Percentiles rank a stretch among this genome's conserved stretches.
Conservation (phyloP, 73 alveolate species). For the Blepharisma japonicum region DNA sequence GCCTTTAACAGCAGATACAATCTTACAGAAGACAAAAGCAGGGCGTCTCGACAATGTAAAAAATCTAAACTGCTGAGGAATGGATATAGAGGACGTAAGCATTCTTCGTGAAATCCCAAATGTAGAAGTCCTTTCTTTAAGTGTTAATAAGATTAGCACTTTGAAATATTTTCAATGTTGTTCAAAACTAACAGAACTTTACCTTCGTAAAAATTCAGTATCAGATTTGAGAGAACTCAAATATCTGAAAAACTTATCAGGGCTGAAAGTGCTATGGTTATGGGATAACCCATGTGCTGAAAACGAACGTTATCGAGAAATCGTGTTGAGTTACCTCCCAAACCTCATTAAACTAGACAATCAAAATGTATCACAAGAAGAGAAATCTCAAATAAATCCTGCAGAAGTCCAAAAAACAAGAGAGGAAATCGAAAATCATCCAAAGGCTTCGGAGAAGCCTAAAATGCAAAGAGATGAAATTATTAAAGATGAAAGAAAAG, state of each 20-base stretch:
- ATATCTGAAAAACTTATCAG: constrained; percentile 58
- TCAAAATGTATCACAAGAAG: constrained; percentile 71
- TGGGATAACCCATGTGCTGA: constrained; percentile 95
- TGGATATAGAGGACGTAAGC: constrained; percentile 86
- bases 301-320: constrained; percentile 77
- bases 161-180: constrained; percentile 74
- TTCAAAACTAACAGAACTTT: constrained; percentile 84
- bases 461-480: no score
- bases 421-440: no score
- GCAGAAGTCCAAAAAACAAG: no score
- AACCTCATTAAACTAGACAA: constrained; percentile 86
- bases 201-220: constrained; percentile 87
- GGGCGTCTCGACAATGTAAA: constrained; percentile 69
- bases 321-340: constrained; percentile 79
- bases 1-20: constrained; percentile 53
- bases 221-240: constrained; percentile 79
- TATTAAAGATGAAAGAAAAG: no score
- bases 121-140: constrained; percentile 84
- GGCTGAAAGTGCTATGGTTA: constrained; percentile 90
- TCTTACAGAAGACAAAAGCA: constrained; percentile 58
- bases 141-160: constrained; percentile 86
- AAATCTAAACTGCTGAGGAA: constrained; percentile 92
- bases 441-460: no score
- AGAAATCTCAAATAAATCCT: constrained; percentile 21
- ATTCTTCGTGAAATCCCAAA: constrained; percentile 87